phyloP scores from a whole-genome alignment of 352 stramenopile genomes.

The Phytopythium aichiense region DNA sequence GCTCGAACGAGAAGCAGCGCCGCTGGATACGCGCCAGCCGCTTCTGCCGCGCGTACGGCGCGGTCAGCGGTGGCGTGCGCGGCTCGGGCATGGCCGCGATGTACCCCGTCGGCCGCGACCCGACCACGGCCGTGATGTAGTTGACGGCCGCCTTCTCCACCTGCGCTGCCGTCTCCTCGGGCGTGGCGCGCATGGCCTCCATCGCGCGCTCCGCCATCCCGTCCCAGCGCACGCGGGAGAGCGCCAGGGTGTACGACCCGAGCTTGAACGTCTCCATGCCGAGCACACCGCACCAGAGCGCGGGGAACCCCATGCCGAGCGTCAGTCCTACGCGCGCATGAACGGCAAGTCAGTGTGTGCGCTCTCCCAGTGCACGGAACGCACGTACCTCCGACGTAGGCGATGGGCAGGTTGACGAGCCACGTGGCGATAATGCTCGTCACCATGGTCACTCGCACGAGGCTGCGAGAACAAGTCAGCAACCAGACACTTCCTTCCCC shows the following conservation, averaged over 20 bases:
- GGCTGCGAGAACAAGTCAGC: conserved; percentile 17
- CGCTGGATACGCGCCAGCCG: conserved; percentile 20
- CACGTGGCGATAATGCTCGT: conserved; percentile 61
- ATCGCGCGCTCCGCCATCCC: conserved; percentile 43
- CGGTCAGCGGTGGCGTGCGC: conserved; percentile 35
- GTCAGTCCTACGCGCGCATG: conserved; percentile 22
- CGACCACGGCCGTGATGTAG: conserved; percentile 57
- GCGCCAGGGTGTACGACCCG: conserved; percentile 33
- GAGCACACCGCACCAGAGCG: conserved; percentile 59
- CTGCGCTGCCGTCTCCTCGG: conserved; percentile 24
- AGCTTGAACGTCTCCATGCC: conserved; percentile 69
- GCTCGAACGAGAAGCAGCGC: conserved; percentile 18
- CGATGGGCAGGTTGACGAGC: conserved; percentile 59
- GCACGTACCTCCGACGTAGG: conserved; percentile 36
- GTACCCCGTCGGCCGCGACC: conserved; percentile 51
- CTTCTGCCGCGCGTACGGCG: conserved; percentile 30
- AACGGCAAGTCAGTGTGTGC: background rate
- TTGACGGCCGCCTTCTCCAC: conserved; percentile 52
- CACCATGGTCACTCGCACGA: conserved; percentile 61
- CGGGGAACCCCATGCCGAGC: conserved; percentile 51
- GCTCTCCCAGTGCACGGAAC: background rate
- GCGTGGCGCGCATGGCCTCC: conserved; percentile 35
- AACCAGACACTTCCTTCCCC: background rate
- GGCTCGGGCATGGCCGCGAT: conserved; percentile 37
- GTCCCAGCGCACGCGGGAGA: conserved; percentile 43